Percentiles rank a stretch among this genome's conserved stretches.
These are phyloP conservation scores for Phytophthora pluvialis DNA, from an alignment of 352 stramenopile genomes.

Conservation along the genomic window DNA sequence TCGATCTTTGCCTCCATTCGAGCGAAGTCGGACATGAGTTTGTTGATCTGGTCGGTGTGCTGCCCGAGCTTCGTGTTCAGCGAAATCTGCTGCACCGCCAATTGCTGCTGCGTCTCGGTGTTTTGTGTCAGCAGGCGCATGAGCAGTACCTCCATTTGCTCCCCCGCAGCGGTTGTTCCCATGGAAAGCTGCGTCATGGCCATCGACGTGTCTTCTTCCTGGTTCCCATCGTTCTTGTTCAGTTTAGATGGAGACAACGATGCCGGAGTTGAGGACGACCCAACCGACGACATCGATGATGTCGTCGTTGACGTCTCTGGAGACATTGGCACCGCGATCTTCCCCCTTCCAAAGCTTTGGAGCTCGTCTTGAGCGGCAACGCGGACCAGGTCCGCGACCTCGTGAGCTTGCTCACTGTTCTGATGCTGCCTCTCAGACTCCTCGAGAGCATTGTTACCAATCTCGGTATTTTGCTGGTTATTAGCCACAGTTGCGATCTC, in stretches of 20 bases:
- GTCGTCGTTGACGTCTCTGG: constrained; percentile 34
- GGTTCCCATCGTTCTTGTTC: constrained; percentile 9
- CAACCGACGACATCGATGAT: constrained; percentile 46
- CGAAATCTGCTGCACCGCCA: constrained; percentile 78
- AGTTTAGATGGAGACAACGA: constrained; percentile 10
- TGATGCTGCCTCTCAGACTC: constrained; percentile 14
- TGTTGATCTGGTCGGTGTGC: constrained; percentile 77
- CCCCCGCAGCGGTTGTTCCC: constrained; percentile 30
- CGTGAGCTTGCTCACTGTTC: constrained; percentile 8
- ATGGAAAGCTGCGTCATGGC: constrained; percentile 38
- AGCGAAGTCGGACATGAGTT: constrained; percentile 76
- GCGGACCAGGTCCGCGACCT: constrained; percentile 4
- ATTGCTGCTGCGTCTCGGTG: constrained; percentile 84
- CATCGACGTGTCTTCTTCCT: constrained; percentile 20
- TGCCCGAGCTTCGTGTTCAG: constrained; percentile 66
- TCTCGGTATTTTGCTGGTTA: constrained; percentile 5
- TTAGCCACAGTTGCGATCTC: not conserved
- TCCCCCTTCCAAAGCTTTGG: constrained; percentile 22
- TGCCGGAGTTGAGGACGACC: constrained; percentile 14
- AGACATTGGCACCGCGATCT: constrained; percentile 22
- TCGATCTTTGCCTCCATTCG: constrained; percentile 85
- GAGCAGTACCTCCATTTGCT: constrained; percentile 76
- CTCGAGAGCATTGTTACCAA: constrained; percentile 10
- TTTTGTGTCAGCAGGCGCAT: constrained; percentile 86
- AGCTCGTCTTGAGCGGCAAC: constrained; percentile 16